Conservation (phyloP, 2,329 filamentous ascomycete genomes). For the Talaromyces sp. region DNA sequence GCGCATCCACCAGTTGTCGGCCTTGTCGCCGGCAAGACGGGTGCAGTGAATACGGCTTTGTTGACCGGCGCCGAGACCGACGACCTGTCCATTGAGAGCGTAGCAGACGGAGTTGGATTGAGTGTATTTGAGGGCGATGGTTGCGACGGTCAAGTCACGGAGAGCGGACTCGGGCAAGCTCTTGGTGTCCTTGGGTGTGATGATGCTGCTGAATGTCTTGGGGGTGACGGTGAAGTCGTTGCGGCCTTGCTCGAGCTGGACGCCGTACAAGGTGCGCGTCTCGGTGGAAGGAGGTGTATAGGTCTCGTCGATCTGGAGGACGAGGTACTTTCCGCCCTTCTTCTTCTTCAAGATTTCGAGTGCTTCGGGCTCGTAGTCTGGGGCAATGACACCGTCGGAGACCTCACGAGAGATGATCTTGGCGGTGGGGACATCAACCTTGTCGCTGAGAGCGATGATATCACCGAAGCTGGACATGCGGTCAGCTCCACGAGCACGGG, state of each 20-base stretch:
- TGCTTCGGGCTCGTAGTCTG: slow-evolving; percentile 78
- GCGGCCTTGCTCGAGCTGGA: slow-evolving; percentile 83
- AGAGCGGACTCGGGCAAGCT: slow-evolving; percentile 74
- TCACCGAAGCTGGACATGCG: slow-evolving; percentile 99
- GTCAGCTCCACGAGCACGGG: slow-evolving; percentile 89
- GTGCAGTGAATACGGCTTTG: slow-evolving; percentile 99
- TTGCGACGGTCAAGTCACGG: slow-evolving; percentile 88
- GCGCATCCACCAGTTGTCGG: slow-evolving; percentile 99
- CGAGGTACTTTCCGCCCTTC: slow-evolving; percentile 95
- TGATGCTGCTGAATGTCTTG: slow-evolving; percentile 74
- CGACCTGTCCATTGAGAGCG: slow-evolving; percentile 84
- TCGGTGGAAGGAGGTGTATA: slow-evolving; percentile 74
- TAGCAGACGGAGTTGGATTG: slow-evolving; percentile 99
- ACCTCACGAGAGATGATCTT: slow-evolving; percentile 98
- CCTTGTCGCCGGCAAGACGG: slow-evolving; percentile 92
- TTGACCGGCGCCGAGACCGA: slow-evolving; percentile 92
- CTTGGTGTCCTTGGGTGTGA: slow-evolving; percentile 75
- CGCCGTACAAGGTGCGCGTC: slow-evolving; percentile 82
- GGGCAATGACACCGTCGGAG: slow-evolving; percentile 92
- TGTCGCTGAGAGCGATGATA: slow-evolving; percentile 85
- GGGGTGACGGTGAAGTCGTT: slow-evolving; percentile 87
- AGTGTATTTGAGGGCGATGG: slow-evolving; percentile 96
- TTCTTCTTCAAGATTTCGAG: slow-evolving; percentile 93
- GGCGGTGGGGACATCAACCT: slow-evolving; percentile 87
- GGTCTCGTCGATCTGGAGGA: slow-evolving; percentile 87